Conservation (phyloP, 331 rosid genomes). For the Quercus phellos region DNA sequence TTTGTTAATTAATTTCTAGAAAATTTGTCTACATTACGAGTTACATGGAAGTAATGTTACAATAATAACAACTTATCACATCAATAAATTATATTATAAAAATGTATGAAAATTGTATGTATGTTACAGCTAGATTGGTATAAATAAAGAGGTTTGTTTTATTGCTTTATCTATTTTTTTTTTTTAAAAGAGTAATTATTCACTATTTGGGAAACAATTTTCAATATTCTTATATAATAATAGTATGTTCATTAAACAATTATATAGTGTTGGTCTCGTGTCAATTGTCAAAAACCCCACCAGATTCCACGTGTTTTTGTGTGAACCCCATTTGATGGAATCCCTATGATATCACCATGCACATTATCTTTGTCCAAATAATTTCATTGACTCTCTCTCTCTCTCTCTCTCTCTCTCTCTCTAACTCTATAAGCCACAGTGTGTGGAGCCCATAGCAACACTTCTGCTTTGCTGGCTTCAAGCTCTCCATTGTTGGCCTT, state of each 20-base stretch:
- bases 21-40: too few species aligned
- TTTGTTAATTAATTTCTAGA: too few species aligned
- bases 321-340: constrained; percentile 39
- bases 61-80: too few species aligned
- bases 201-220: too few species aligned
- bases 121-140: too few species aligned
- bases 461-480: constrained; percentile 87
- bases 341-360: constrained; percentile 16
- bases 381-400: constrained; percentile 33
- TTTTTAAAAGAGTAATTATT: too few species aligned
- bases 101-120: too few species aligned
- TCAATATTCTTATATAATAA: too few species aligned
- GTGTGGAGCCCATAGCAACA: constrained; percentile 72
- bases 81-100: too few species aligned
- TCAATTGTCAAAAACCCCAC: constrained; percentile 2
- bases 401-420: constrained; percentile 16
- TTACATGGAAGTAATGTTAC: too few species aligned
- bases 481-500: constrained; percentile 58
- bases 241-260: background rate
- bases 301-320: constrained; percentile 36
- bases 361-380: constrained; percentile 23
- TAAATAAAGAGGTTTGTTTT: too few species aligned
- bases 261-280: background rate
- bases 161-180: too few species aligned
- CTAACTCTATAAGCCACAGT: constrained; percentile 23